Evolutionary conservation across 257 asterid genomes (phyloP), one percentile per base, ranked within the genome.

Genomic region (Solanum chiquidenum): DNA sequence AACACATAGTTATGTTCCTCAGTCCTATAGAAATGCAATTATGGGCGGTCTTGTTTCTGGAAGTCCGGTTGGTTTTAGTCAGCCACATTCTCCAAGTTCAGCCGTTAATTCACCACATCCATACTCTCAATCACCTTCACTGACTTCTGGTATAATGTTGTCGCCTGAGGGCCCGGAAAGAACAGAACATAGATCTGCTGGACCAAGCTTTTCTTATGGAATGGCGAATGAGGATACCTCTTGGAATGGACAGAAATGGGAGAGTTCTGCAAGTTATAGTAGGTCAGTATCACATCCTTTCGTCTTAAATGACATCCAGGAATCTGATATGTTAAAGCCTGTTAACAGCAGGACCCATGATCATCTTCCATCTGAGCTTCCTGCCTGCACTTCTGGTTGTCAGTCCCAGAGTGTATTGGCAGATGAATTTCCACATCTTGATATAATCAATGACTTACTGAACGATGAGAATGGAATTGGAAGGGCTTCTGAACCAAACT

Each of bases 11-110:
- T 93, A 92, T 55, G 89, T 89, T 82, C 98, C 94, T 74, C 98
- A 92, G 90, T 95, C 98, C 86, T 97, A 97, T 91, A 94, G 96
- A 77, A 95, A 94, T 89, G 98, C 96, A 80, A 95, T 92, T 88
- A 89, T 93, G 91, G 98, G 98, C 37, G 84, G 89, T 71, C 92
- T 90, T 8, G 91, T 85, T 49, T 46, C 94, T 85, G 91, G 91
- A 89, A 93, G 86, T 58, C 66, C 94, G 0, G 89, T 91, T 64
- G 90, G 92, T 83, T 94, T 91, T 83, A 58, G 92, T 34, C 96
- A 90, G 72, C 92, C 92, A 87, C 93, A 90, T 77, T 89, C 97
- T 44, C 77, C 92, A 12, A 87, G 87, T 89, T 90, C 95, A n/a
- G 88, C 88, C 82, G 0, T 35, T 86, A 94, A 90, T 91, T 87